Base-by-base conservation (phyloP, 2,329 filamentous ascomycete species). In the Bipolaris oryzae region DNA sequence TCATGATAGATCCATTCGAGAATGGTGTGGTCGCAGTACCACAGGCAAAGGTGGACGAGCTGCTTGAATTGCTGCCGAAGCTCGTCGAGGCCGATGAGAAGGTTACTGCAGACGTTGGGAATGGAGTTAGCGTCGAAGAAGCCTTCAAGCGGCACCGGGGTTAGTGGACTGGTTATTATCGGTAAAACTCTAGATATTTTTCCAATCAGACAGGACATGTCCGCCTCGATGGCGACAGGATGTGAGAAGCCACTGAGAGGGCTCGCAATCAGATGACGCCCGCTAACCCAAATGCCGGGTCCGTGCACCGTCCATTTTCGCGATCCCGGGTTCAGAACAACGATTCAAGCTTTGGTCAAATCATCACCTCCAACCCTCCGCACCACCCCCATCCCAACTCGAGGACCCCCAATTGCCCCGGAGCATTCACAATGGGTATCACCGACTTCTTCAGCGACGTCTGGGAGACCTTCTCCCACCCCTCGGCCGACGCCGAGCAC, bases 1-100 rank as follows among this genome's bases (percentile, higher is more conserved):
- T 90, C 43, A 87, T 91, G 74, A 84, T 85, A 53, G 90, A 92
- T 71, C 82, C 85, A 4, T 77, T 79, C n/a, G 89, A 91, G 64
- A 74, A 74, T 61, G 89, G 88, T 0, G 84, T 89, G 1, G 88
- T 90, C 11, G 81, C 85, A 25, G 88, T 92, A 55, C 89, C 89
- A 1, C 77, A 78, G 45, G 81, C 81, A 33, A 84, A 85, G 66
- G 71, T 91, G 9, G 79, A 81, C 10, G 81, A 83, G 45, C 84
- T 91, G 18, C 68, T 90, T 11, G 83, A 84, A 46, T 68, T 91
- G 62, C 47, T 75, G 41, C 86, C 87, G 10, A 68, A 62, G 61
- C 60, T 80, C 37, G 76, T 77, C 46, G 68, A 66, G 21, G 77
- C 76, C 2, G 79, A 81, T 60, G 78, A 79, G 58, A 76, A 66